Percentiles rank a stretch among this genome's conserved stretches.
These are phyloP conservation scores for Claviceps purpurea DNA, from an alignment of 2,329 filamentous ascomycete genomes.

Conservation along the genomic window DNA sequence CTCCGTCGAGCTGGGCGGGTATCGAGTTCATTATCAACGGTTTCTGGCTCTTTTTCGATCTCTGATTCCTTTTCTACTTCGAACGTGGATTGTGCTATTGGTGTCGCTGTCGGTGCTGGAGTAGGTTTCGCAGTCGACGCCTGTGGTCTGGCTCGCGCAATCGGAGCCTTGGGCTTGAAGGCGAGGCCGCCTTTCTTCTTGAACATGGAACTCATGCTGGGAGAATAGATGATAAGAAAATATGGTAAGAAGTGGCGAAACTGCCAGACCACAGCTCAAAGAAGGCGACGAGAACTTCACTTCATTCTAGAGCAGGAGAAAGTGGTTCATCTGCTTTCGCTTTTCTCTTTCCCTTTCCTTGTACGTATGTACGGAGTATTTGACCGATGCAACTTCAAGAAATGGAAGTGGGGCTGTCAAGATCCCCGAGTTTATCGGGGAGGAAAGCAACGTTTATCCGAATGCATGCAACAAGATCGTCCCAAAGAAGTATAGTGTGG, in stretches of 20 bases:
- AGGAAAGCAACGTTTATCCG: slow-evolving; percentile 21
- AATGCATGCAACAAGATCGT: slow-evolving; percentile 17
- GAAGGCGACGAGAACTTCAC: neutral
- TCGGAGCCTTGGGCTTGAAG: slow-evolving; percentile 59
- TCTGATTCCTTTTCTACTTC: neutral
- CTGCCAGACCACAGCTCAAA: neutral
- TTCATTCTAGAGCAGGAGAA: neutral
- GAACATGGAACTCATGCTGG: slow-evolving; percentile 51
- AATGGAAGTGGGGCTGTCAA: slow-evolving; percentile 3
- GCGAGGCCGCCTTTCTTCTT: slow-evolving; percentile 49
- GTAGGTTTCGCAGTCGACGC: slow-evolving; percentile 3
- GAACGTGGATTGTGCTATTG: slow-evolving; percentile 2
- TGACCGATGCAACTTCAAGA: neutral
- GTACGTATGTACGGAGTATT: neutral
- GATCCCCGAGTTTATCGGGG: neutral
- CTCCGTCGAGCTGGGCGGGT: neutral
- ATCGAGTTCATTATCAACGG: neutral
- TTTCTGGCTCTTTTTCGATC: neutral
- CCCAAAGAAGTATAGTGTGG: slow-evolving; percentile 17
- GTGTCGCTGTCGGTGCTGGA: neutral
- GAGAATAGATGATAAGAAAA: neutral
- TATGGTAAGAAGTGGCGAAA: neutral
- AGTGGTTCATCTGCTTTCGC: too few species aligned
- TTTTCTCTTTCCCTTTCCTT: neutral
- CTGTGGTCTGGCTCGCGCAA: slow-evolving; percentile 25